Conservation (phyloP, 2,329 filamentous ascomycete species). For the Lachnellula arida region DNA sequence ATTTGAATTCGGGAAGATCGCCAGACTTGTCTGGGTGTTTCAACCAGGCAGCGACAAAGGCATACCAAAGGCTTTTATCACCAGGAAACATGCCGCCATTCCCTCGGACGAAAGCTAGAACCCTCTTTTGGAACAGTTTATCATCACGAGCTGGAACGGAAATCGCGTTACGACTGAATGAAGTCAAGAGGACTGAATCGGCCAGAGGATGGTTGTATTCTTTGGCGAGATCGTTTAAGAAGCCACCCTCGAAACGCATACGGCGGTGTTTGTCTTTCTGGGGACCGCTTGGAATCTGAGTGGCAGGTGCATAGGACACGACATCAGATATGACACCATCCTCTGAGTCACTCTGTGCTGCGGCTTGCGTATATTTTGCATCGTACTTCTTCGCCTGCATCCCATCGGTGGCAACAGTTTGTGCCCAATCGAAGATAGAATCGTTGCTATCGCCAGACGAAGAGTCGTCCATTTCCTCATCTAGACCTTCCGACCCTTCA, state of each 20-base stretch:
- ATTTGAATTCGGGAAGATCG: slow-evolving; percentile 24
- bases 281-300: too few relatives aligned
- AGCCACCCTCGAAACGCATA: neutral
- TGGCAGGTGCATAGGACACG: too few relatives aligned
- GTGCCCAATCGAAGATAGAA: slow-evolving; percentile 22
- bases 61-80: slow-evolving; percentile 28
- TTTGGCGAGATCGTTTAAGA: neutral
- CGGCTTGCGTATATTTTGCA: neutral
- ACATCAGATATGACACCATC: too few relatives aligned
- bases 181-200: neutral
- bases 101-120: slow-evolving; percentile 17
- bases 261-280: neutral
- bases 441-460: slow-evolving; percentile 14
- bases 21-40: slow-evolving; percentile 16
- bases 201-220: neutral
- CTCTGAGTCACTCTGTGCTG: neutral
- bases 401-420: slow-evolving; percentile 7
- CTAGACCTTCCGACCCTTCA: neutral
- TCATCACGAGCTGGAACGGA: neutral
- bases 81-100: slow-evolving; percentile 28
- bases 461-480: slow-evolving; percentile 2
- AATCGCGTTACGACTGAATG: neutral
- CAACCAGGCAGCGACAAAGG: slow-evolving; percentile 25
- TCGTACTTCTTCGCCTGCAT: neutral
- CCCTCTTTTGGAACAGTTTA: slow-evolving; percentile 12